These are phyloP conservation scores for Blastobotrys ciferrii DNA, from an alignment of 1,139 yeast genomes.

Conservation along the genomic window DNA sequence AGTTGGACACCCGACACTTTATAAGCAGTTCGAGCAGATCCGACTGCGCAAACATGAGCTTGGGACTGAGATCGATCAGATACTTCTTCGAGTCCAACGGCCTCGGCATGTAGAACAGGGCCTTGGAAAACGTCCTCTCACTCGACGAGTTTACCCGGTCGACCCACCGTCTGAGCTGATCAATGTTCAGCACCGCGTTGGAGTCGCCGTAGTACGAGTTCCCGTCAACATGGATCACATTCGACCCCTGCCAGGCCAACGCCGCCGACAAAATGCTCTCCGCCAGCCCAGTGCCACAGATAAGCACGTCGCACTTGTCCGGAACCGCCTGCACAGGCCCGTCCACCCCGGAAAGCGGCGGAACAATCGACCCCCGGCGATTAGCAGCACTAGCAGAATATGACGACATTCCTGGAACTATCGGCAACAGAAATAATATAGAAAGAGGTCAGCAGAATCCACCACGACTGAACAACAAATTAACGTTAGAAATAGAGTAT, in stretches of 20 bases:
- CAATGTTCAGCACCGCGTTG: slow-evolving; percentile 79
- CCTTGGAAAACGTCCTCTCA: slow-evolving; percentile 31
- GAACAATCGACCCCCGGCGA: slow-evolving; percentile 73
- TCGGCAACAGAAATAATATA: neutral
- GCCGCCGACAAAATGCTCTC: slow-evolving; percentile 93
- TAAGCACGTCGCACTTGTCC: slow-evolving; percentile 70
- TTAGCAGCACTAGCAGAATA: slow-evolving; percentile 40
- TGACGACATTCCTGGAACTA: slow-evolving; percentile 34
- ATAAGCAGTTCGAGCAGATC: slow-evolving; percentile 76
- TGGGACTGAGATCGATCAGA: slow-evolving; percentile 88
- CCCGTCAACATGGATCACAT: slow-evolving; percentile 82
- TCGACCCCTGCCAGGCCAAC: slow-evolving; percentile 92
- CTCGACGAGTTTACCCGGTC: slow-evolving; percentile 46
- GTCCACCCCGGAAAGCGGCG: slow-evolving; percentile 76
- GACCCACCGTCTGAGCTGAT: slow-evolving; percentile 82
- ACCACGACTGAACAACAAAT: neutral
- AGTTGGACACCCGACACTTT: slow-evolving; percentile 83
- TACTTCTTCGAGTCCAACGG: slow-evolving; percentile 59
- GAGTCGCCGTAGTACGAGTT: slow-evolving; percentile 86
- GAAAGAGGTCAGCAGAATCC: neutral
- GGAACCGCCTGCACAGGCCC: slow-evolving; percentile 46
- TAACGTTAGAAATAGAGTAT: neutral
- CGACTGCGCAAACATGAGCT: slow-evolving; percentile 81
- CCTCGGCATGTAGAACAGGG: slow-evolving; percentile 62
- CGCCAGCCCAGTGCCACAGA: slow-evolving; percentile 87